A percentile compares a stretch with the other conserved stretches of the same genome.
Conservation (phyloP, 805 yeast genomes). For the Millerozyma miso region DNA sequence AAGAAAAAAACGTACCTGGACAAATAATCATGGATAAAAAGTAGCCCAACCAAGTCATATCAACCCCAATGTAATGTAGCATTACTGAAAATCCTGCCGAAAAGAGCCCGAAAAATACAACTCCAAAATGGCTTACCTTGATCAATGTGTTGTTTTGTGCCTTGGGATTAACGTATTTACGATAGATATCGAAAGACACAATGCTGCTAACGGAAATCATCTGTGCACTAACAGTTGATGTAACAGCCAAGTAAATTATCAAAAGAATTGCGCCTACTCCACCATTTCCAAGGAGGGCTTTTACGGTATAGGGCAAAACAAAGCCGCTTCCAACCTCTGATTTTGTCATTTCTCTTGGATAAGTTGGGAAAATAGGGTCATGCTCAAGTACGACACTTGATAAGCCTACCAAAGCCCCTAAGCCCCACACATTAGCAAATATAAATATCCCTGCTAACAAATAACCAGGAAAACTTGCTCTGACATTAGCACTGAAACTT, state of each 20-base stretch:
- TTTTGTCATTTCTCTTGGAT: constrained; percentile 26
- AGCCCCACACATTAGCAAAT: constrained; percentile 31
- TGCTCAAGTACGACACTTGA: constrained; percentile 26
- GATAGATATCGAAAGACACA: constrained; percentile 44
- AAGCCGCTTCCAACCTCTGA: constrained; percentile 27
- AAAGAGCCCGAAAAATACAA: constrained; percentile 33
- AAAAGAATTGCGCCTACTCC: constrained; percentile 30
- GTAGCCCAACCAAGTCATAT: constrained; percentile 30
- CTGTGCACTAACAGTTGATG: constrained; percentile 40
- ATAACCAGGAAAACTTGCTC: constrained; percentile 36
- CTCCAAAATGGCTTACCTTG: constrained; percentile 39
- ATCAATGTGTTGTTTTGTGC: constrained; percentile 42
- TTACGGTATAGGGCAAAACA: constrained; percentile 26
- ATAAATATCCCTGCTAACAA: constrained; percentile 28
- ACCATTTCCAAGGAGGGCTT: constrained; percentile 27
- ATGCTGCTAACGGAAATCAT: constrained; percentile 37
- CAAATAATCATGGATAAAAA: constrained; percentile 33
- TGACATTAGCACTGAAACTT: constrained; percentile 31
- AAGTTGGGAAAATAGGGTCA: constrained; percentile 24
- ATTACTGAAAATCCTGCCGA: constrained; percentile 37
- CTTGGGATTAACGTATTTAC: constrained; percentile 37
- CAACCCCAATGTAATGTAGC: constrained; percentile 25
- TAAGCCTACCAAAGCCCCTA: constrained; percentile 33
- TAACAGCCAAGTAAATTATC: constrained; percentile 35
- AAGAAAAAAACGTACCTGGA: constrained; percentile 16